phyloP scores from a whole-genome alignment of 2,329 filamentous ascomycete genomes.

The Fusarium torulosum region DNA sequence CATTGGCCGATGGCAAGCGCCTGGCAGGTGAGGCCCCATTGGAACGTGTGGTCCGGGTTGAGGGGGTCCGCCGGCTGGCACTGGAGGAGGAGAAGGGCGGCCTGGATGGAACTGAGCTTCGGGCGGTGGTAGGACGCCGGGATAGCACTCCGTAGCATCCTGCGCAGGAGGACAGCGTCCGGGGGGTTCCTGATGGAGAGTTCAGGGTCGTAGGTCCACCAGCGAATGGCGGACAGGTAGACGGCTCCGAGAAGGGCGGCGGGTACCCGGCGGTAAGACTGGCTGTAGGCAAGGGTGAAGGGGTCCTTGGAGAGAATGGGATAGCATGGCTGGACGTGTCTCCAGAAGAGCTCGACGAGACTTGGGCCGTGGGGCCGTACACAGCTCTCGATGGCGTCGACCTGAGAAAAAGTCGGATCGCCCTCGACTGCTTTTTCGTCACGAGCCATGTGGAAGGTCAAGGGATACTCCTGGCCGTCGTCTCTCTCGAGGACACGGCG shows the following conservation, averaged over 20 bases:
- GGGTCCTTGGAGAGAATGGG: conserved; percentile 67
- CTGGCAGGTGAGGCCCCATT: conserved; percentile 58
- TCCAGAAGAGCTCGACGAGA: conserved; percentile 72
- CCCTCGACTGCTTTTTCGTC: conserved; percentile 49
- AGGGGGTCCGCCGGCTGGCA: conserved; percentile 51
- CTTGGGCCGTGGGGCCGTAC: conserved; percentile 70
- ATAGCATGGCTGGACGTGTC: conserved; percentile 66
- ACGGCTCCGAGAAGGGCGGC: conserved; percentile 66
- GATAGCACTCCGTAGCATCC: conserved; percentile 43
- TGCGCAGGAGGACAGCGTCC: conserved; percentile 44
- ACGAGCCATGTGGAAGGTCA: conserved; percentile 52
- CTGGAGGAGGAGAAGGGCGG: conserved; percentile 48
- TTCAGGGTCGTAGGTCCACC: conserved; percentile 63
- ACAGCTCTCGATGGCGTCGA: conserved; percentile 66
- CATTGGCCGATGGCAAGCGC: conserved; percentile 64
- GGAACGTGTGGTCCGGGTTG: conserved; percentile 52
- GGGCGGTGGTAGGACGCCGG: conserved; percentile 50
- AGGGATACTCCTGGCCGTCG: conserved; percentile 49
- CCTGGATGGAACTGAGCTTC: conserved; percentile 50
- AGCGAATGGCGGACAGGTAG: conserved; percentile 66
- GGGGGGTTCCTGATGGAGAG: conserved; percentile 48
- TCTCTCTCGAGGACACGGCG: conserved; percentile 67
- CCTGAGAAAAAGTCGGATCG: conserved; percentile 43
- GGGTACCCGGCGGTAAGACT: conserved; percentile 64
- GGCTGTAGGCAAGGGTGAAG: conserved; percentile 65